Conservation (phyloP, 495 filamentous ascomycete genomes). For the Penicillium chermesinum region DNA sequence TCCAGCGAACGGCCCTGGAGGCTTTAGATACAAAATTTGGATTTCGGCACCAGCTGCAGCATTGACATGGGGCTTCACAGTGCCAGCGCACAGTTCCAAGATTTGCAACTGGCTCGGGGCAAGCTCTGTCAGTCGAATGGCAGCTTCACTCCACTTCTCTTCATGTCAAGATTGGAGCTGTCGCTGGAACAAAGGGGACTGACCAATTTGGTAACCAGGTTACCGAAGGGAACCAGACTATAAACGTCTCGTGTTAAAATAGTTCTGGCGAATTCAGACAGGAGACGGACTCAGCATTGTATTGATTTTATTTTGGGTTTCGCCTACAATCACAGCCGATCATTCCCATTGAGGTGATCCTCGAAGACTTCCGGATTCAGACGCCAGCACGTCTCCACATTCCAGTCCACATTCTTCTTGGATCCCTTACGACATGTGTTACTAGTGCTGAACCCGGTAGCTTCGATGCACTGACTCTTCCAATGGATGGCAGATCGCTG, state of each 20-base stretch:
- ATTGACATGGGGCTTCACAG: constrained; percentile 1
- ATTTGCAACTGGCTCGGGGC: constrained; percentile 1
- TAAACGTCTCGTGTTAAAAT: too few relatives aligned
- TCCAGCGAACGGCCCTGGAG: background rate
- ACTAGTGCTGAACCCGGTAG: constrained; percentile 3
- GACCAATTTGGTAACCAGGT: background rate
- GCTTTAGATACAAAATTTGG: constrained; percentile 6
- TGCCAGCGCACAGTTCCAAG: constrained; percentile 1
- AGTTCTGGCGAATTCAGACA: too few relatives aligned
- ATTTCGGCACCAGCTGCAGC: background rate
- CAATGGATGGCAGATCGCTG: background rate
- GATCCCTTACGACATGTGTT: constrained; percentile 4
- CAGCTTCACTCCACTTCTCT: background rate
- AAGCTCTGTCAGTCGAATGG: constrained; percentile 1
- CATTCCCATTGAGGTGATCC: background rate
- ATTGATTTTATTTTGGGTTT: too few relatives aligned
- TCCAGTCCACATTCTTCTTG: constrained; percentile 15
- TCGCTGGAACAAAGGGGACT: background rate
- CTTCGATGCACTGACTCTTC: background rate
- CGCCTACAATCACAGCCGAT: too few relatives aligned
- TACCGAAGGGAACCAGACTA: too few relatives aligned
- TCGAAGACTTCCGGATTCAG: constrained; percentile 1
- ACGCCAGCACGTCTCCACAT: constrained; percentile 6
- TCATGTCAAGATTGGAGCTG: background rate
- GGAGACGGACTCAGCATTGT: too few relatives aligned